phyloP scores from a whole-genome alignment of 768 basidiomycete genomes.

The Hortiboletus campestris region DNA sequence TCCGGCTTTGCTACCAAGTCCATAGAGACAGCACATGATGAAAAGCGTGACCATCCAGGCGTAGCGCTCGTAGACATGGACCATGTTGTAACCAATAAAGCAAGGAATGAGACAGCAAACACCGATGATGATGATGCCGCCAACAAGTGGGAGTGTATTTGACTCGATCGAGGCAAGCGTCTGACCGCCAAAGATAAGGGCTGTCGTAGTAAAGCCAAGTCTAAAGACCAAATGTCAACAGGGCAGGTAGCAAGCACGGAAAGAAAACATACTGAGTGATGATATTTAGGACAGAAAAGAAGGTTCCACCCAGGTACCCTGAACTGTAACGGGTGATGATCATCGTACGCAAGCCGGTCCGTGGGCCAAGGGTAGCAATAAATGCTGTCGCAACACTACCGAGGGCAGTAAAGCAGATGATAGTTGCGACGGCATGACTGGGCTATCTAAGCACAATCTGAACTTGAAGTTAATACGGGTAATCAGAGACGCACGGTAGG shows the following conservation, averaged over 20 bases:
- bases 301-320: conserved; percentile 47
- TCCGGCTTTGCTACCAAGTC: conserved; percentile 46
- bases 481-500: conserved; percentile 35
- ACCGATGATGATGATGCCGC: conserved; percentile 47
- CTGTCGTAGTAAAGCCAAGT: conserved; percentile 47
- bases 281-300: conserved; percentile 54
- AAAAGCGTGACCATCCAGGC: conserved; percentile 49
- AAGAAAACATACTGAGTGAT: conserved; percentile 39
- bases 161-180: conserved; percentile 46
- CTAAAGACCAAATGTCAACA: conserved; percentile 17
- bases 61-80: conserved; percentile 53
- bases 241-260: background rate
- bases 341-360: conserved; percentile 55
- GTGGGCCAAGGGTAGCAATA: conserved; percentile 53
- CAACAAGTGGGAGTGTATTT: conserved; percentile 44
- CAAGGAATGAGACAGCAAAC: conserved; percentile 44
- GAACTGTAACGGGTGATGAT: conserved; percentile 47
- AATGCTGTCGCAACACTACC: conserved; percentile 44
- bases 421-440: conserved; percentile 45
- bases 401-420: conserved; percentile 45
- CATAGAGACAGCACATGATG: conserved; percentile 52
- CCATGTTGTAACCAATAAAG: conserved; percentile 45
- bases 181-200: conserved; percentile 54
- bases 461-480: background rate
- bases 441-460: background rate